These are phyloP conservation scores for Globisporangium heterothallicum DNA, from an alignment of 352 stramenopile species.

Conservation along the genomic window DNA sequence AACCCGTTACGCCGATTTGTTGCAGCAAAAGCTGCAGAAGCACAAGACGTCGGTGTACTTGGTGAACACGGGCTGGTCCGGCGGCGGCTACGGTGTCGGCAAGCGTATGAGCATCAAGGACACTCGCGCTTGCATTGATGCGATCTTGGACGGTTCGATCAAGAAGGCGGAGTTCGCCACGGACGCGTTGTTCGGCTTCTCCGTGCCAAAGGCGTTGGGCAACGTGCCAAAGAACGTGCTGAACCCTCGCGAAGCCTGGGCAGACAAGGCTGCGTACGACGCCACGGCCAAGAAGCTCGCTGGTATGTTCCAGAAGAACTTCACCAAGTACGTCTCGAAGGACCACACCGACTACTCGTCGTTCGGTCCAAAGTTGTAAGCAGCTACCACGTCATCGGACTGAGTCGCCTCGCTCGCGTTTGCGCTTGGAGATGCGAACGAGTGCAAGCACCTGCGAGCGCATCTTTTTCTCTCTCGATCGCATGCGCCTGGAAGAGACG, in stretches of 20 bases:
- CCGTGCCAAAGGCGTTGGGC: constrained; percentile 88
- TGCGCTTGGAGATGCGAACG: too few relatives aligned
- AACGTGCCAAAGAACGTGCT: constrained; percentile 86
- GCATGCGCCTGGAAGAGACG: too few relatives aligned
- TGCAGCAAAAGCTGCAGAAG: constrained; percentile 95
- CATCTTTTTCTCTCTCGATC: too few relatives aligned
- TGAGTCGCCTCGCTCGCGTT: too few relatives aligned
- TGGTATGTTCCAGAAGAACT: constrained; percentile 96
- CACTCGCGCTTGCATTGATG: constrained; percentile 94
- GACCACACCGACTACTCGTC: constrained; percentile 94
- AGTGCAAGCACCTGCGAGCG: too few relatives aligned
- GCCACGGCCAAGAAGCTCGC: constrained; percentile 90
- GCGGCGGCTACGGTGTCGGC: constrained; percentile 94
- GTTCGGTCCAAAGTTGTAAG: constrained; percentile 89
- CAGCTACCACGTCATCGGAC: too few relatives aligned
- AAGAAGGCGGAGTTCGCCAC: constrained; percentile 78
- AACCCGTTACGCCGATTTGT: constrained; percentile 95
- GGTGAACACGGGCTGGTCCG: constrained; percentile 98
- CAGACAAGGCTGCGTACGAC: constrained; percentile 91
- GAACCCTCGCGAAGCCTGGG: constrained; percentile 91
- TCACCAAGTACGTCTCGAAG: constrained; percentile 93
- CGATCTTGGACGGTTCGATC: constrained; percentile 95
- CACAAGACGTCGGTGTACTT: constrained; percentile 94
- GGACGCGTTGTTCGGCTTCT: constrained; percentile 93
- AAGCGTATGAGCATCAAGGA: constrained; percentile 98